Percentiles rank a stretch among this genome's conserved stretches.
phyloP scores from a whole-genome alignment of 192 early-diverging fungal species.

The Funneliformis geosporum region DNA sequence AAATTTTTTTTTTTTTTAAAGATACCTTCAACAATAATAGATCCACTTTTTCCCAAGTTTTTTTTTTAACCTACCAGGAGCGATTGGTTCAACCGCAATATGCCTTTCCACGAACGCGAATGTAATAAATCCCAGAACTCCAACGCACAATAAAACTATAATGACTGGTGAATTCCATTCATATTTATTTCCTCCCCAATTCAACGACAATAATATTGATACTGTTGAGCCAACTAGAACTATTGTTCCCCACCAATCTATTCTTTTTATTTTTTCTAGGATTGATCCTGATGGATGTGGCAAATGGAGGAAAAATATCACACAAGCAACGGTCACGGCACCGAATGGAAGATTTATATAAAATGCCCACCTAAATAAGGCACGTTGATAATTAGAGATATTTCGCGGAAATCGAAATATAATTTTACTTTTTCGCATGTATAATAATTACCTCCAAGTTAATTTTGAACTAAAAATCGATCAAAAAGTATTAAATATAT shows the following conservation, averaged over 20 bases:
- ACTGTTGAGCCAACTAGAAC: constrained; percentile 55
- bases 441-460: constrained; percentile 34
- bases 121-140: constrained; percentile 44
- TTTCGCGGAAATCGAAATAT: not conserved
- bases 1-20: not conserved
- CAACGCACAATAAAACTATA: constrained; percentile 57
- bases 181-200: constrained; percentile 71
- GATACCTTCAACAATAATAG: too few species aligned
- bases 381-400: not conserved
- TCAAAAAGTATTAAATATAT: not conserved
- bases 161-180: constrained; percentile 66
- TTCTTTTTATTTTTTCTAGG: constrained; percentile 54
- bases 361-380: constrained; percentile 54
- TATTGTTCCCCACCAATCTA: constrained; percentile 69
- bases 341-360: constrained; percentile 63
- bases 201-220: constrained; percentile 66
- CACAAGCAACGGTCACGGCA: constrained; percentile 43
- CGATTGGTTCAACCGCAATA: constrained; percentile 67
- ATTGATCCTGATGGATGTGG: constrained; percentile 49
- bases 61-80: constrained; percentile 43
- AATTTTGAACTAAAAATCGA: not conserved
- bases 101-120: constrained; percentile 69
- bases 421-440: not conserved
- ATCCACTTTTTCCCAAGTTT: too few species aligned
- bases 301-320: constrained; percentile 57